Percentiles rank a stretch among this genome's conserved stretches.
These are phyloP conservation scores for Fusarium domesticum DNA, from an alignment of 2,329 filamentous ascomycete genomes.

Conservation along the genomic window DNA sequence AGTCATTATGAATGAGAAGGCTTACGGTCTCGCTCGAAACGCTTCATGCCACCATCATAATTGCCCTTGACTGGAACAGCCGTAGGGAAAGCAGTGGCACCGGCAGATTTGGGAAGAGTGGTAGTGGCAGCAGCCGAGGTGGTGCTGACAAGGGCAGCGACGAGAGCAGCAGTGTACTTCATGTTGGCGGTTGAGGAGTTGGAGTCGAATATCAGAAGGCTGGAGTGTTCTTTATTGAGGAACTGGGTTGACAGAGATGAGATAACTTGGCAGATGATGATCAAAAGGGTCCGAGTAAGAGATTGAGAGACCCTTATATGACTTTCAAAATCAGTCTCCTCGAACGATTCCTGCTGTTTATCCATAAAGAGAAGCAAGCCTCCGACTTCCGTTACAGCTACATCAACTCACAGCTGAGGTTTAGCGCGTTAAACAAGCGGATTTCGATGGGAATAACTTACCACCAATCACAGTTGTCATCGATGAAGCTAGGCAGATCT, in stretches of 20 bases:
- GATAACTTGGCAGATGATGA: no score
- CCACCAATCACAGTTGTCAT: background rate
- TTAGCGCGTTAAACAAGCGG: no score
- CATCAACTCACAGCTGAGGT: no score
- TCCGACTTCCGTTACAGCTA: no score
- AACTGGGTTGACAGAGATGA: no score
- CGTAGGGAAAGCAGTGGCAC: constrained; percentile 17
- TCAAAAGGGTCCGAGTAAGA: no score
- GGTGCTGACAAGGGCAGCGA: constrained; percentile 17
- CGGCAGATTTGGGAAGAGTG: constrained; percentile 21
- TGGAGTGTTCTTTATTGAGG: background rate
- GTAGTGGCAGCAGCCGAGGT: constrained; percentile 20
- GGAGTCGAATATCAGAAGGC: background rate
- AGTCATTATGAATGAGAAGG: background rate
- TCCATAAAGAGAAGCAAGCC: no score
- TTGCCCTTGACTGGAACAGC: constrained; percentile 21
- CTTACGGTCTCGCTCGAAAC: constrained; percentile 20
- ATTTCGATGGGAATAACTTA: background rate
- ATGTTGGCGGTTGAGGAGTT: constrained; percentile 4
- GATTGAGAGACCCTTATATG: no score
- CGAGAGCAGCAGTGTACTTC: constrained; percentile 18
- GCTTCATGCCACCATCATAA: constrained; percentile 22
- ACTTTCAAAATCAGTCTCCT: no score
- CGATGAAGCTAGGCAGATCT: constrained; percentile 1
- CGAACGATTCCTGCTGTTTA: no score